These are phyloP conservation scores for Acanthamoeba culbertsoni DNA, from an alignment of 208 protist species.

Conservation along the genomic window DNA sequence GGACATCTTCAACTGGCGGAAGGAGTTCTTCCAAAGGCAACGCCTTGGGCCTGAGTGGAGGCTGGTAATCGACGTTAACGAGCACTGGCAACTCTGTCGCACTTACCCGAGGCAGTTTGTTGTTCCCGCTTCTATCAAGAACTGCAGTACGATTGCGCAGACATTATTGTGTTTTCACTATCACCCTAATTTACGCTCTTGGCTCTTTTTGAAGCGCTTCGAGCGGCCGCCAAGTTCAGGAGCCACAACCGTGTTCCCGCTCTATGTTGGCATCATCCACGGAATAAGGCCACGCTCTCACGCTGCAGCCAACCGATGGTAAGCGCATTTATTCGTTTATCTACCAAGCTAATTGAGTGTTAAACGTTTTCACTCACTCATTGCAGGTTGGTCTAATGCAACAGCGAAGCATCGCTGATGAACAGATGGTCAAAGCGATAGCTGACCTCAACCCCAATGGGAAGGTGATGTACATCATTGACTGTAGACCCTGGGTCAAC, in stretches of 20 bases:
- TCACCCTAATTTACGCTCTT: not conserved
- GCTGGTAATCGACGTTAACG: not conserved
- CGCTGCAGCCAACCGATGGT: constrained; percentile 62
- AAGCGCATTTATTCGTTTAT: not conserved
- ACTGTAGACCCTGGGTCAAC: constrained; percentile 85
- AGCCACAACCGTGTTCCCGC: constrained; percentile 46
- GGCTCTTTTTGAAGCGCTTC: not conserved
- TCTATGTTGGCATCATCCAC: constrained; percentile 34
- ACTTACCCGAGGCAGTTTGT: constrained; percentile 56
- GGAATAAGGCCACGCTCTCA: constrained; percentile 34
- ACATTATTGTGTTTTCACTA: not conserved
- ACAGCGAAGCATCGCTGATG: constrained; percentile 59
- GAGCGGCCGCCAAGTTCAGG: constrained; percentile 49
- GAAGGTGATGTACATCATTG: constrained; percentile 80
- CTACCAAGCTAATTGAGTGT: too few species aligned
- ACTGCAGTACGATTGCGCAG: not conserved
- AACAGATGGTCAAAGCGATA: constrained; percentile 62
- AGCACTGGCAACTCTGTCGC: constrained; percentile 60
- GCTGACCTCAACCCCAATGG: constrained; percentile 32
- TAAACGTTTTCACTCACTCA: not conserved
- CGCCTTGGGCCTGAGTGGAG: not conserved
- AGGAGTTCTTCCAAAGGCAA: constrained; percentile 56
- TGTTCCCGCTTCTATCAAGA: constrained; percentile 35
- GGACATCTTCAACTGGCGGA: constrained; percentile 56
- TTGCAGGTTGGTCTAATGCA: constrained; percentile 58